phyloP scores from a whole-genome alignment of 352 stramenopile species.

The Pythium utonaiense region DNA sequence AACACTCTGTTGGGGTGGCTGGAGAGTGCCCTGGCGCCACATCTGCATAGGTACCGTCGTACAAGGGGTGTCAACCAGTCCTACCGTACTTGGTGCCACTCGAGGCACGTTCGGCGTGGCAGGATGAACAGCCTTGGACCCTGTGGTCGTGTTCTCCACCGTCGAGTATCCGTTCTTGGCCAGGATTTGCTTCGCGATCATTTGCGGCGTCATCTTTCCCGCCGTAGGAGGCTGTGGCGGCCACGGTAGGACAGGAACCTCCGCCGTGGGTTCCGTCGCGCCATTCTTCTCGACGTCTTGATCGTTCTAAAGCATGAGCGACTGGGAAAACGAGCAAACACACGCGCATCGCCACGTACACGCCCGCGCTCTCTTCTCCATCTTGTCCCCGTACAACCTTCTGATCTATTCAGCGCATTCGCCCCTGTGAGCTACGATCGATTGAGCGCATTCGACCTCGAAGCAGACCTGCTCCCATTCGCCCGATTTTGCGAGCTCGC shows the following conservation, averaged over 20 bases:
- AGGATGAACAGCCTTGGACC: neutral
- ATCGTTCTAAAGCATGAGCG: neutral
- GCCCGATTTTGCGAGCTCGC: conserved; percentile 47
- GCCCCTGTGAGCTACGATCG: no score
- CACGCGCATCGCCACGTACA: conserved; percentile 32
- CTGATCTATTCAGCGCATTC: conserved; percentile 41
- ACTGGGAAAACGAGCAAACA: neutral
- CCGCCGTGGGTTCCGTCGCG: neutral
- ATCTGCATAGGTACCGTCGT: neutral
- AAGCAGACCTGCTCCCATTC: conserved; percentile 41
- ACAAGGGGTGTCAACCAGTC: neutral
- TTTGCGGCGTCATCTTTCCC: conserved; percentile 50
- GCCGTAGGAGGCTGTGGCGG: neutral
- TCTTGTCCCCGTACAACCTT: conserved; percentile 62
- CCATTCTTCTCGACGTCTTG: conserved; percentile 51
- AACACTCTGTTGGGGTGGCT: neutral
- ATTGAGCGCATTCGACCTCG: neutral
- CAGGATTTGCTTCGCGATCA: conserved; percentile 61
- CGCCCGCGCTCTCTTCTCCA: conserved; percentile 55
- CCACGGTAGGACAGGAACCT: neutral
- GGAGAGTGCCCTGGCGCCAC: neutral
- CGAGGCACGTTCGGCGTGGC: neutral
- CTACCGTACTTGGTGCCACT: neutral
- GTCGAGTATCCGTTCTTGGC: conserved; percentile 53
- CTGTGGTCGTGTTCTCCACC: neutral